Evolutionary conservation across 805 yeast genomes (phyloP).

Genomic region (Starmerella khaoyaiensis): DNA sequence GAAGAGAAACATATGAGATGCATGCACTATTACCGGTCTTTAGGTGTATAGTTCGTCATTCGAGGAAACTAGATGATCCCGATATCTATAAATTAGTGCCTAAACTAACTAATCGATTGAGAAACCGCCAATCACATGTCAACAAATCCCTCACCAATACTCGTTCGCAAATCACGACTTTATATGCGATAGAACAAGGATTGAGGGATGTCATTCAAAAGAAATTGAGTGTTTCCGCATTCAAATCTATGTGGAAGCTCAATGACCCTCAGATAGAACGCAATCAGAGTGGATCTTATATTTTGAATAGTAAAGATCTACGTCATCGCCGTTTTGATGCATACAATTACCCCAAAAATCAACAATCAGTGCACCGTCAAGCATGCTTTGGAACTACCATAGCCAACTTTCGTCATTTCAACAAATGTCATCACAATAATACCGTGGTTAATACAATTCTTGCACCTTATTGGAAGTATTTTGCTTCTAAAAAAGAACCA

Average conservation of each 20-base stretch:
- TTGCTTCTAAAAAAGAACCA: not conserved
- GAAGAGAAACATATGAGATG: too few species aligned
- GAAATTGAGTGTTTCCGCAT: not conserved
- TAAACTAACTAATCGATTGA: not conserved
- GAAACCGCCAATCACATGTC: not conserved
- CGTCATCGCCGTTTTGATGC: constrained; percentile 19
- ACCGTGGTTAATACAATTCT: constrained; percentile 11
- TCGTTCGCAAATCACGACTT: not conserved
- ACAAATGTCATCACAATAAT: not conserved
- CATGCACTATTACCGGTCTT: constrained; percentile 1
- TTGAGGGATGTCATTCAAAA: constrained; percentile 13
- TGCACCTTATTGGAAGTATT: constrained; percentile 13
- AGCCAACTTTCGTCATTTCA: constrained; percentile 2
- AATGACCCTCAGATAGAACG: not conserved
- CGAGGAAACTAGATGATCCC: not conserved
- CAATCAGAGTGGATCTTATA: constrained; percentile 8
- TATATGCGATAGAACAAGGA: constrained; percentile 13
- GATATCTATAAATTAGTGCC: not conserved
- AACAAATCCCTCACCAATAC: too few species aligned
- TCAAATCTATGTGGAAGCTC: not conserved
- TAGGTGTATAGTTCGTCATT: constrained; percentile 2
- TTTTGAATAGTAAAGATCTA: constrained; percentile 12
- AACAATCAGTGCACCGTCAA: constrained; percentile 6
- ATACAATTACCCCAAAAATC: constrained; percentile 12
- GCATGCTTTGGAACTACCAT: constrained; percentile 4